These are phyloP conservation scores for Xerocomellus amylosporus DNA, from an alignment of 768 basidiomycete species.

Conservation along the genomic window DNA sequence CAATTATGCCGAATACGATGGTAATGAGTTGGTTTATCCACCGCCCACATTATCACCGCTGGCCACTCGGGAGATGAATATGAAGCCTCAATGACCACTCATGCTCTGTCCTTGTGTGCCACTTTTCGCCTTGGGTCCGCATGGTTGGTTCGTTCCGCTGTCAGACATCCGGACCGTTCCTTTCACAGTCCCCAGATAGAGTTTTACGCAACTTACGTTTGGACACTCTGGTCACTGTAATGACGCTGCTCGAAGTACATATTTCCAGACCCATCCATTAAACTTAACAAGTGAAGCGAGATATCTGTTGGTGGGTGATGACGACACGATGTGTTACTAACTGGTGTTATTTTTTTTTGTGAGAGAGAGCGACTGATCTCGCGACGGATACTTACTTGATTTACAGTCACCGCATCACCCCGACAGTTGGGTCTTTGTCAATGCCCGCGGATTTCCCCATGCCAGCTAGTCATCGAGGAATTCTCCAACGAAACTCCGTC, in stretches of 20 bases:
- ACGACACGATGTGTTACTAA: neutral
- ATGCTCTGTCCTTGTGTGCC: slow-evolving; percentile 15
- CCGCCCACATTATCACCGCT: slow-evolving; percentile 39
- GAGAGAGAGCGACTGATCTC: neutral
- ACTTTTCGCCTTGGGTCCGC: slow-evolving; percentile 2
- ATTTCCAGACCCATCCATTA: slow-evolving; percentile 2
- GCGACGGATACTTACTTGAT: neutral
- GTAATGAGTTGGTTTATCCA: slow-evolving; percentile 35
- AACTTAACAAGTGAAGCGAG: neutral
- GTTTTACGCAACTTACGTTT: slow-evolving; percentile 9
- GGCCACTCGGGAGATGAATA: slow-evolving; percentile 40
- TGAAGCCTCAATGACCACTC: slow-evolving; percentile 59
- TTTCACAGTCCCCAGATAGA: neutral
- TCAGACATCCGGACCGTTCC: slow-evolving; percentile 37
- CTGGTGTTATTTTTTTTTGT: neutral
- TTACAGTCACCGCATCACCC: neutral
- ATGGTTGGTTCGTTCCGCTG: slow-evolving; percentile 69
- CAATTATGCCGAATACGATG: slow-evolving; percentile 28
- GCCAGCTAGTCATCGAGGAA: neutral
- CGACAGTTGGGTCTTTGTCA: neutral
- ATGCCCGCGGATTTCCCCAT: neutral
- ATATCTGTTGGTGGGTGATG: neutral
- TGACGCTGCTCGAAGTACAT: neutral
- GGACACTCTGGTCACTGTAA: neutral
- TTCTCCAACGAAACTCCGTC: neutral